phyloP scores from a whole-genome alignment of 2,329 filamentous ascomycete species.

The Pseudopyricularia cyperi region DNA sequence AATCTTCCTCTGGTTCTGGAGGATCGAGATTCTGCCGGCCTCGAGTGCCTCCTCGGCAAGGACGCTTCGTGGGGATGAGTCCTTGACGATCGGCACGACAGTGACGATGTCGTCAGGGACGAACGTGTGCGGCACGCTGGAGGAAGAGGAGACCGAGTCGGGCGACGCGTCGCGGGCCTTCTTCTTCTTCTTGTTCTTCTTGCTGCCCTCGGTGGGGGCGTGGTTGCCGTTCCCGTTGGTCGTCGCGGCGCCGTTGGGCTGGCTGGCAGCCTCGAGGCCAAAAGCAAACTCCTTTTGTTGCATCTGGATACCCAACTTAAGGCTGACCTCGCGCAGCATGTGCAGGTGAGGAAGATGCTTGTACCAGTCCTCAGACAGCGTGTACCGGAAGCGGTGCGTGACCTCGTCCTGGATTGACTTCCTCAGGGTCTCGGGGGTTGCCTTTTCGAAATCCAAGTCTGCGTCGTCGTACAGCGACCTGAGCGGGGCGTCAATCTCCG shows the following conservation, averaged over 20 bases:
- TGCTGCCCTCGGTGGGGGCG: conserved; percentile 21
- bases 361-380: conserved; percentile 56
- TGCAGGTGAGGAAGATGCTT: conserved; percentile 60
- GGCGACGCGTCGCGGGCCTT: conserved; percentile 41
- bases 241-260: conserved; percentile 12
- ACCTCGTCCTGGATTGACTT: conserved; percentile 61
- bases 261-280: conserved; percentile 20
- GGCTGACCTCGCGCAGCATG: conserved; percentile 72
- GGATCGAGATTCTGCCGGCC: conserved; percentile 88
- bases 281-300: conserved; percentile 68
- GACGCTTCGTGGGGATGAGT: conserved; percentile 79
- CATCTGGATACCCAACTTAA: conserved; percentile 85
- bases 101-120: conserved; percentile 77
- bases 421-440: conserved; percentile 61
- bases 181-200: conserved; percentile 52
- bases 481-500: conserved; percentile 64
- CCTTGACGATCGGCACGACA: conserved; percentile 88
- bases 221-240: conserved; percentile 18
- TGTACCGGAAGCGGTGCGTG: conserved; percentile 61
- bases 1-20: conserved; percentile 89
- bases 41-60: conserved; percentile 93
- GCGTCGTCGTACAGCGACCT: conserved; percentile 67
- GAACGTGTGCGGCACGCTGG: conserved; percentile 47
- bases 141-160: conserved; percentile 27
- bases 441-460: conserved; percentile 67